phyloP scores from a whole-genome alignment of 2,329 filamentous ascomycete genomes.

The Ambrosiella beaveri region DNA sequence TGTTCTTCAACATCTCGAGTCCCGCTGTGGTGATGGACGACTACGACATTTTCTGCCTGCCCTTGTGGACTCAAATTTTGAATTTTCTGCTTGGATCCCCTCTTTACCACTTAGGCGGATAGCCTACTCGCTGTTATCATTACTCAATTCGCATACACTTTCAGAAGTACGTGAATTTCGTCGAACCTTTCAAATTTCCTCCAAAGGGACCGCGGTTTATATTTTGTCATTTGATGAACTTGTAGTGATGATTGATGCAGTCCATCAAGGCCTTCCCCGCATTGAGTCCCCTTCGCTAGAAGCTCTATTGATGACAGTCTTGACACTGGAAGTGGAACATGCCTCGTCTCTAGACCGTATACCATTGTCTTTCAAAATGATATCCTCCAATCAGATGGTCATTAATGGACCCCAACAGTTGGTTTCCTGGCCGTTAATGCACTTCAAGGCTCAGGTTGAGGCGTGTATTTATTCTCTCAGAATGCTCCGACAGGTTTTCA shows the following conservation, averaged over 20 bases:
- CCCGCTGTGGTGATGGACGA: constrained; percentile 13
- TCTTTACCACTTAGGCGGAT: constrained; percentile 30
- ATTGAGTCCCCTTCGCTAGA: not conserved
- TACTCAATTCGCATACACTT: constrained; percentile 12
- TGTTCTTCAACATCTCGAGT: constrained; percentile 18
- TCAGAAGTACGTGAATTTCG: constrained; percentile 20
- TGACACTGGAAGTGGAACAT: constrained; percentile 12
- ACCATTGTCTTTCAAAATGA: constrained; percentile 10
- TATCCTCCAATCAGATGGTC: constrained; percentile 1
- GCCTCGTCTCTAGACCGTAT: constrained; percentile 18
- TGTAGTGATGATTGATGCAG: not conserved
- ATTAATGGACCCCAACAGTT: constrained; percentile 17
- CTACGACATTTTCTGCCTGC: constrained; percentile 44
- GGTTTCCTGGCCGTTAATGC: constrained; percentile 38
- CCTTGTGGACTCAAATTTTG: constrained; percentile 32
- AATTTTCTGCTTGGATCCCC: constrained; percentile 34
- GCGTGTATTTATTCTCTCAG: constrained; percentile 25
- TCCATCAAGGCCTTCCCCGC: not conserved
- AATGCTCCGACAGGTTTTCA: constrained; percentile 24
- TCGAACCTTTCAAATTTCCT: constrained; percentile 17
- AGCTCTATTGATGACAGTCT: constrained; percentile 6
- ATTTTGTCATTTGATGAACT: constrained; percentile 18
- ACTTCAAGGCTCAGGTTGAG: constrained; percentile 45
- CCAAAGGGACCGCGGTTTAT: constrained; percentile 10
- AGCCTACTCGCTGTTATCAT: constrained; percentile 34